Base-by-base conservation (phyloP, 371 early-diverging fungal genomes). In the Lichtheimia ornata region DNA sequence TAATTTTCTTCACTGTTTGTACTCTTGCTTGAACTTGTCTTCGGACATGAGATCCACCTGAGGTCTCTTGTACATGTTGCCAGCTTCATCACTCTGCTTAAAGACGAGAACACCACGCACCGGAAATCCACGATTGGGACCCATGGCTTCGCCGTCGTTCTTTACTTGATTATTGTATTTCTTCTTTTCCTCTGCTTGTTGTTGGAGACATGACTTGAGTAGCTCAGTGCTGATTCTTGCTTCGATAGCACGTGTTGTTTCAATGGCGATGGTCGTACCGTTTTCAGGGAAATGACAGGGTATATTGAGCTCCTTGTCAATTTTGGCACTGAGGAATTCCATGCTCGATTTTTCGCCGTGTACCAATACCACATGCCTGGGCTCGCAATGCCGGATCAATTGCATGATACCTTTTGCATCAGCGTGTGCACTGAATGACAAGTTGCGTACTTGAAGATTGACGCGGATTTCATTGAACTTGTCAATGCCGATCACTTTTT, bases 361-460 rank as follows among this genome's bases (percentile, higher is more conserved):
- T 0, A 99, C 99, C n/a, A 99, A 78, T 27, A 99, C 92, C 0
- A 99, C 97, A 77, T 98, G 93, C 25, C 87, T 82, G 9, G 99
- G 97, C 47, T 88, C 86, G 41, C 94, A 95, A 76, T 95, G 95
- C 1, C 91, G 86, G 55, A 99, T 94, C 30, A 99, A 78, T 74
- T 96, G 94, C 89, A 99, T 84, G 59, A 99, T 99, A 9, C 99
- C 99, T 73, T 95, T 95, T 5, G 96, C 93, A 73, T 99, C 99
- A 1, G 99, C 99, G 56, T 99, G 99, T 0, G 99, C 99, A 66
- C 96, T 95, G 73, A 99, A 99, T 2, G 97, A 96, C 17, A 99
- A 73, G 70, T 98, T 97, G 62, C 92, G 85, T 45, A 99, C 97
- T 69, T 94, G 87, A 13, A 98, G 72, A 44, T 97, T 97, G 58